Percentiles rank a stretch among this genome's conserved stretches.
These are phyloP conservation scores for Novymonas esmeraldas DNA, from an alignment of 208 protist genomes.

Conservation along the genomic window DNA sequence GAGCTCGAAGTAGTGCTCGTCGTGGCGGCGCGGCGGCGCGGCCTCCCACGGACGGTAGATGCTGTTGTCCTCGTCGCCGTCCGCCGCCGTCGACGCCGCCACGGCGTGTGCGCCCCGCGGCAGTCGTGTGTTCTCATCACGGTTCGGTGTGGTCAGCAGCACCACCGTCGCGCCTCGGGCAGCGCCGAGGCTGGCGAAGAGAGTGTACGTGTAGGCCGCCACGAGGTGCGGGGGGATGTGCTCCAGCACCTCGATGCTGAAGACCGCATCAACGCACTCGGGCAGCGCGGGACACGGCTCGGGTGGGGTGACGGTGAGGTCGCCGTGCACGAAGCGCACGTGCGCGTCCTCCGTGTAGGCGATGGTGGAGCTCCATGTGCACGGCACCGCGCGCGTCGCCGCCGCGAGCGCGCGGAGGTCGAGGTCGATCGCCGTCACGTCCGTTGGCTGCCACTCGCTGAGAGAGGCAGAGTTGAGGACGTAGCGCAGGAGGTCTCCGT, in stretches of 20 bases:
- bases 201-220: slow-evolving; percentile 43
- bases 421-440: slow-evolving; percentile 46
- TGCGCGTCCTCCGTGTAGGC: slow-evolving; percentile 27
- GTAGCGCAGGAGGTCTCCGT: slow-evolving; percentile 37
- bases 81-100: no score
- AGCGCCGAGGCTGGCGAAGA: slow-evolving; percentile 46
- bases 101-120: not conserved
- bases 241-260: slow-evolving; percentile 68
- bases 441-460: slow-evolving; percentile 20
- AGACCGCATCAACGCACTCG: slow-evolving; percentile 41
- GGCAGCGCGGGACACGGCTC: not conserved
- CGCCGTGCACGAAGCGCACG: slow-evolving; percentile 47
- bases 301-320: slow-evolving; percentile 35
- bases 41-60: slow-evolving; percentile 20
- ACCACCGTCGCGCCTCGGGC: slow-evolving; percentile 32
- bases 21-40: slow-evolving; percentile 31
- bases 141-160: slow-evolving; percentile 63
- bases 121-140: slow-evolving; percentile 41
- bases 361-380: slow-evolving; percentile 3
- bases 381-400: slow-evolving; percentile 14
- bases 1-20: slow-evolving; percentile 66
- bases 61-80: slow-evolving; percentile 16
- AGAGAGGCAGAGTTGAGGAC: slow-evolving; percentile 25
- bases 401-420: slow-evolving; percentile 16
- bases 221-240: slow-evolving; percentile 51